Base-by-base conservation (phyloP, 345 rosid species). In the Rhodamnia argentea region DNA sequence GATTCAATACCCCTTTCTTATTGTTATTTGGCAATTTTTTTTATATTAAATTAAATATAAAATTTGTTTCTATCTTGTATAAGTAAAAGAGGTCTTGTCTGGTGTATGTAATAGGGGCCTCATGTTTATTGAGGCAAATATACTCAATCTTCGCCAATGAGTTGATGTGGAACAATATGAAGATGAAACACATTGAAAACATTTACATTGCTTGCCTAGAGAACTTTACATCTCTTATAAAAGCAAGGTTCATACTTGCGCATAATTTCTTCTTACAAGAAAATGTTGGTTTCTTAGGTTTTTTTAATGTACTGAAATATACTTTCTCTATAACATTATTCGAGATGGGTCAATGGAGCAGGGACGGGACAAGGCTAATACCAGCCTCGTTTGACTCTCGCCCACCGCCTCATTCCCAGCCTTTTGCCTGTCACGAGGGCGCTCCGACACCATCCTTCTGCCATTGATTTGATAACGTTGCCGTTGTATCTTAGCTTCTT, bases 381-480 rank as follows among this genome's bases (percentile, higher is more conserved):
- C 18, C 6, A 13, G 15, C 32, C 32, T 7, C 2, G 9, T 20
- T 2, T 29, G 0, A 7, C 22, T 2, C 32, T 59, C 1, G 37
- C 20, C n/a, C n/a, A 10, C 5, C 0, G 0, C 37, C 37, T 7
- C 1, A 0, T 13, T n/a, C 74, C 74, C 10, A n/a, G 4, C 42
- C 75, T 62, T 11, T 62, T 29, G 5, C 37, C 5, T 2, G n/a
- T 0, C 1, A 1, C 1, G 10, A 64, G 9, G 1, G 44, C 0
- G 13, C 6, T 0, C 6, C 7, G 6, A 42, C 44, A 42, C 44
- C 76, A 7, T 64, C 44, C 23, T 5, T 16, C 3, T 1, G 13
- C 44, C 76, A 32, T 64, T 16, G 6, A 18, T 64, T 16, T 16
- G 7, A 64, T 64, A 15, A 10, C 32, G 6, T 2, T 26, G 13